A percentile compares a stretch with the other conserved stretches of the same genome.
These are phyloP conservation scores for Limonomyces culmigenus DNA, from an alignment of 1,284 basidiomycete genomes.

Conservation along the genomic window DNA sequence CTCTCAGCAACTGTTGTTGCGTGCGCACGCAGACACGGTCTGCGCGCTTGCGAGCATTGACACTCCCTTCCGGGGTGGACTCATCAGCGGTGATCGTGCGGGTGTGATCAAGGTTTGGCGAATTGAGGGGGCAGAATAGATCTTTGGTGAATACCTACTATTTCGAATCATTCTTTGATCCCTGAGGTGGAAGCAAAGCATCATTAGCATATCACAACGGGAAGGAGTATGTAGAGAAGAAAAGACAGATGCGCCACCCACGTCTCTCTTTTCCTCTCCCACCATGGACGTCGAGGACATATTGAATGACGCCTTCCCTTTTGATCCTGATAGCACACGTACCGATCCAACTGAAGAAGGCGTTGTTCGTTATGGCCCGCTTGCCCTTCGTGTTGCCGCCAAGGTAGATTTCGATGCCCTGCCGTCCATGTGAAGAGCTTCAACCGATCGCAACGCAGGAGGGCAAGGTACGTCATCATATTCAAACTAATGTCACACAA, in stretches of 20 bases:
- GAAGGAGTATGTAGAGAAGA: too few relatives aligned
- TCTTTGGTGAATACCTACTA: too few relatives aligned
- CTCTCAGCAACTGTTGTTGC: conserved; percentile 62
- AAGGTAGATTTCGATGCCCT: conserved; percentile 21
- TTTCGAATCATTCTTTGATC: too few relatives aligned
- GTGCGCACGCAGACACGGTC: conserved; percentile 71
- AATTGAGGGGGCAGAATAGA: conserved; percentile 32
- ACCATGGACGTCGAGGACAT: conserved; percentile 25
- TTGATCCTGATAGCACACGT: conserved; percentile 12
- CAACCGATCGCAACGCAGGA: conserved; percentile 19
- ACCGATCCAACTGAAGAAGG: conserved; percentile 15
- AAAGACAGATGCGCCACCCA: too few relatives aligned
- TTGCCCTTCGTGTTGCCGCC: conserved; percentile 30
- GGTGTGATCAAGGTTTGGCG: conserved; percentile 76
- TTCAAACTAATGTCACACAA: background rate
- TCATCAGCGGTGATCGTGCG: conserved; percentile 72
- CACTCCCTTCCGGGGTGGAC: conserved; percentile 71
- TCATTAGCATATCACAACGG: too few relatives aligned
- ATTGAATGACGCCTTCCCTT: conserved; percentile 27
- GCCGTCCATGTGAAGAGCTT: conserved; percentile 4
- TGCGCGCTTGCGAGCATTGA: conserved; percentile 71
- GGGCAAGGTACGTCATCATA: conserved; percentile 28
- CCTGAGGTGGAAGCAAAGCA: too few relatives aligned
- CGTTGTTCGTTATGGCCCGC: conserved; percentile 27
- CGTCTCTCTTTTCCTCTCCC: too few relatives aligned